A percentile compares a stretch with the other conserved stretches of the same genome.
These are phyloP conservation scores for Penicillium robsamsonii DNA, from an alignment of 495 filamentous ascomycete genomes.

Conservation along the genomic window DNA sequence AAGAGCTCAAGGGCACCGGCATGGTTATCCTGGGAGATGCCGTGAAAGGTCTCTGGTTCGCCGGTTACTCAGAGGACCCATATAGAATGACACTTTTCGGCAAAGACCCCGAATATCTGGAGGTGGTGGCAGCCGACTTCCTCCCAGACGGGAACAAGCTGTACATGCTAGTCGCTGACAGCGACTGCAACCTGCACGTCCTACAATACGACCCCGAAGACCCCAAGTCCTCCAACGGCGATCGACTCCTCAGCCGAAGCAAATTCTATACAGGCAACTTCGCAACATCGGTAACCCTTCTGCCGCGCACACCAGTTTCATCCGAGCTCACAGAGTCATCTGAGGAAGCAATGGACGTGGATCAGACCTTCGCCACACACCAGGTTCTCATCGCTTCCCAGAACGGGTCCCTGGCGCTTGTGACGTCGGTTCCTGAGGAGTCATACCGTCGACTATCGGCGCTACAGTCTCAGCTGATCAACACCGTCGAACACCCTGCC, in stretches of 20 bases:
- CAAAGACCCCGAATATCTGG: slow-evolving; percentile 71
- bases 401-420: slow-evolving; percentile 71
- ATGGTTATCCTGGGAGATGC: slow-evolving; percentile 84
- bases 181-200: slow-evolving; percentile 81
- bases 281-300: slow-evolving; percentile 67
- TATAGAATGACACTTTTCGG: slow-evolving; percentile 95
- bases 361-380: slow-evolving; percentile 32
- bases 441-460: slow-evolving; percentile 79
- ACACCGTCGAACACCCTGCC: slow-evolving; percentile 68
- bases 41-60: slow-evolving; percentile 91
- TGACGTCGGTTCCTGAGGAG: slow-evolving; percentile 75
- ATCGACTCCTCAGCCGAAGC: slow-evolving; percentile 78
- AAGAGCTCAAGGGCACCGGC: slow-evolving; percentile 77
- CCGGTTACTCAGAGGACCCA: slow-evolving; percentile 88
- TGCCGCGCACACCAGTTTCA: slow-evolving; percentile 62
- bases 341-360: slow-evolving; percentile 43
- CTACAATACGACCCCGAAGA: slow-evolving; percentile 96
- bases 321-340: slow-evolving; percentile 37
- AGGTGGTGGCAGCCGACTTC: slow-evolving; percentile 82
- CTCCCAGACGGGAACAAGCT: slow-evolving; percentile 81
- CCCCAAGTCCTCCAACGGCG: slow-evolving; percentile 87
- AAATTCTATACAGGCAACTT: slow-evolving; percentile 85
- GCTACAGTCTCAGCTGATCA: slow-evolving; percentile 76
- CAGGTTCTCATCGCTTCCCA: slow-evolving; percentile 68
- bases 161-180: slow-evolving; percentile 77